Conservation (phyloP, 2,329 filamentous ascomycete species). For the Verticillium nubilum region DNA sequence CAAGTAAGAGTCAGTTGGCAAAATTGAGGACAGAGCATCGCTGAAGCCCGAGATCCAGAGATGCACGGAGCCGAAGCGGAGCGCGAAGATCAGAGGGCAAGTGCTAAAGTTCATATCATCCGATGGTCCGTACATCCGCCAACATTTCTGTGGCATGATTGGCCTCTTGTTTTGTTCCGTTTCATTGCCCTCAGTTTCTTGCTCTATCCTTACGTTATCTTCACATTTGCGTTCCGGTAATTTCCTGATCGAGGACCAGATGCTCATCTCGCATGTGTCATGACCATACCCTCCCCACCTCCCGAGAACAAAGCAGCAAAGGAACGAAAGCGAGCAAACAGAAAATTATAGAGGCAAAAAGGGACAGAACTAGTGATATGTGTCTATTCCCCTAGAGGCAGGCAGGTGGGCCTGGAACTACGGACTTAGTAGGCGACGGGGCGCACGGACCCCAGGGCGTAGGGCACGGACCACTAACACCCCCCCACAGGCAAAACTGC, state of each 20-base stretch:
- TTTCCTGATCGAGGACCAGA: background rate
- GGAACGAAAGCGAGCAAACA: background rate
- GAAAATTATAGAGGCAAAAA: too few relatives aligned
- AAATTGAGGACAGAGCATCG: too few relatives aligned
- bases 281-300: background rate
- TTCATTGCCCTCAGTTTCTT: background rate
- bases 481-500: too few relatives aligned
- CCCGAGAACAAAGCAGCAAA: background rate
- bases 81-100: too few relatives aligned
- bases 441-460: too few relatives aligned
- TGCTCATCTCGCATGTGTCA: background rate
- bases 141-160: background rate
- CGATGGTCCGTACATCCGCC: background rate
- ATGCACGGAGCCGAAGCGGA: too few relatives aligned
- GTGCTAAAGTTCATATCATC: background rate
- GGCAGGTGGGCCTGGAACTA: too few relatives aligned
- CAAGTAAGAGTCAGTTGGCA: background rate
- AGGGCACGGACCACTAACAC: too few relatives aligned
- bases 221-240: background rate
- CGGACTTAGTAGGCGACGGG: too few relatives aligned
- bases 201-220: background rate
- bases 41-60: too few relatives aligned
- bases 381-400: too few relatives aligned
- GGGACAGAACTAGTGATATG: too few relatives aligned
- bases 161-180: background rate